phyloP scores from a whole-genome alignment of 2,329 filamentous ascomycete genomes.

The Leptographium procerum region DNA sequence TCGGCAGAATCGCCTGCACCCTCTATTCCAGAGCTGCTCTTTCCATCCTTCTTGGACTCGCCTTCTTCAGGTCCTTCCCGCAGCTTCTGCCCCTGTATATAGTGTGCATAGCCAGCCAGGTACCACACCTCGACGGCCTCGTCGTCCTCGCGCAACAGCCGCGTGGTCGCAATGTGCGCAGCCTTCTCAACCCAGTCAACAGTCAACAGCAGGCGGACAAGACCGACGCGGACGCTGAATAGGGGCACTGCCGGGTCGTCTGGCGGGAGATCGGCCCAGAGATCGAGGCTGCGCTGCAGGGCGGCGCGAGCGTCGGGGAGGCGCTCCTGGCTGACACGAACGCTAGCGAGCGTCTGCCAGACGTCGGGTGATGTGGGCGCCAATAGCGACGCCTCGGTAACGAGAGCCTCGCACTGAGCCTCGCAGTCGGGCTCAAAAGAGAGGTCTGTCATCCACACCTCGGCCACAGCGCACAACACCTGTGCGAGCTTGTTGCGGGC shows the following conservation, averaged over 20 bases:
- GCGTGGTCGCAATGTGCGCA: conserved; percentile 74
- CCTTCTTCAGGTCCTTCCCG: conserved; percentile 27
- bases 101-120: conserved; percentile 86
- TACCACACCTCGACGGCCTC: conserved; percentile 95
- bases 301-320: conserved; percentile 70
- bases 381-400: conserved; percentile 82
- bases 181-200: conserved; percentile 77
- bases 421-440: conserved; percentile 90
- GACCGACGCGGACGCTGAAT: conserved; percentile 73
- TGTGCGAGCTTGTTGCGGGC: conserved; percentile 75
- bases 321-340: conserved; percentile 79
- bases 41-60: conserved; percentile 5
- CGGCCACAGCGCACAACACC: conserved; percentile 84
- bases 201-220: conserved; percentile 81
- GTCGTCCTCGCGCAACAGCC: conserved; percentile 80
- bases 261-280: conserved; percentile 73
- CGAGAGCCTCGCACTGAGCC: conserved; percentile 70
- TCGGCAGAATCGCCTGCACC: not conserved
- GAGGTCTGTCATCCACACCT: conserved; percentile 98
- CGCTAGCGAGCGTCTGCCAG: conserved; percentile 90
- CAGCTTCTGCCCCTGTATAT: conserved; percentile 63
- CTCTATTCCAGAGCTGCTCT: conserved; percentile 20
- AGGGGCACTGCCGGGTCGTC: conserved; percentile 66
- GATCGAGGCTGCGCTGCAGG: conserved; percentile 62
- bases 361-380: conserved; percentile 74